phyloP scores from a whole-genome alignment of 176 grass and related monocot species.

The Melocanna baccifera region DNA sequence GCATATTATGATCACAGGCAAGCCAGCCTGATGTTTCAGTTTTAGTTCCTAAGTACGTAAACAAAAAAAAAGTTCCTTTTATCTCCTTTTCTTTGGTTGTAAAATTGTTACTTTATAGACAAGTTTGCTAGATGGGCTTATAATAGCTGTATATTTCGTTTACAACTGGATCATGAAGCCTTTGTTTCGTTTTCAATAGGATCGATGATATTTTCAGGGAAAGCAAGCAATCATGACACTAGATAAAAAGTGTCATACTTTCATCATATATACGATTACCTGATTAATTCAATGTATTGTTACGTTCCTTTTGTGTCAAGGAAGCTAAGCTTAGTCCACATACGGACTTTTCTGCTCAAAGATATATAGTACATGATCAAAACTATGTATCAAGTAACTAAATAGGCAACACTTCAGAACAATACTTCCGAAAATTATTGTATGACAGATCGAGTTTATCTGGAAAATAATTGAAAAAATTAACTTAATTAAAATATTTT shows the following conservation, averaged over 20 bases:
- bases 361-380: constrained; percentile 2
- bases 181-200: constrained; percentile 24
- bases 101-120: constrained; percentile 17
- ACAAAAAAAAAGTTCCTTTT: background rate
- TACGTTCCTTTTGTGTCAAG: constrained; percentile 52
- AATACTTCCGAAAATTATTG: background rate
- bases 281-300: constrained; percentile 25
- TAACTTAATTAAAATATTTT: background rate
- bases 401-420: background rate
- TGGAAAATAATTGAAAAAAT: background rate
- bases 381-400: background rate
- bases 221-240: constrained; percentile 45
- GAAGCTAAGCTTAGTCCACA: constrained; percentile 42
- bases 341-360: constrained; percentile 18
- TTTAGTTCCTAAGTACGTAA: background rate
- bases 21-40: background rate
- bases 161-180: background rate
- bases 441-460: background rate
- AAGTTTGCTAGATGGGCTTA: constrained; percentile 19
- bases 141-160: constrained; percentile 31
- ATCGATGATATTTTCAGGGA: constrained; percentile 27
- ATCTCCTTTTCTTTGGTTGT: constrained; percentile 29
- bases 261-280: constrained; percentile 48
- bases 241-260: constrained; percentile 49
- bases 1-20: background rate